phyloP scores from a whole-genome alignment of 2,329 filamentous ascomycete species.

The Microdochium nivale region DNA sequence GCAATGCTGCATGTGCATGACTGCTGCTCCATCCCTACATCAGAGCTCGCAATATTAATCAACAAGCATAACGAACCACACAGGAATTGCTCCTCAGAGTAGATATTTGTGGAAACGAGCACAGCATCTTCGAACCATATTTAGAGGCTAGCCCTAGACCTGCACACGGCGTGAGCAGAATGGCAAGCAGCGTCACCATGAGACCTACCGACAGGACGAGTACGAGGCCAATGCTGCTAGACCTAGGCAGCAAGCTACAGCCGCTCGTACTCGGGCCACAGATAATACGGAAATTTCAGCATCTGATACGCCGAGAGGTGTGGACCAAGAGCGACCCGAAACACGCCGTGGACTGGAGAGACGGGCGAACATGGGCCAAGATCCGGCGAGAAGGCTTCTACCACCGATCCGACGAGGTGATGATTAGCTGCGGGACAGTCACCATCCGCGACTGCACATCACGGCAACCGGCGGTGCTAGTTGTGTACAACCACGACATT shows the following conservation, averaged over 20 bases:
- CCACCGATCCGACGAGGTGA: conserved; percentile 29
- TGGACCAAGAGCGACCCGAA: conserved; percentile 12
- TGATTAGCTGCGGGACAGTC: conserved; percentile 38
- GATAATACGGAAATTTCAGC: conserved; percentile 10
- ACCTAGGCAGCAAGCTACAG: neutral
- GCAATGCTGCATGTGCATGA: too few species aligned
- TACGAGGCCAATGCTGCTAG: neutral
- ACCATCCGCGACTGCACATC: conserved; percentile 26
- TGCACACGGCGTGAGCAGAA: neutral
- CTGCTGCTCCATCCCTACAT: too few species aligned
- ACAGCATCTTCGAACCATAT: too few species aligned
- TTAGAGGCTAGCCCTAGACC: too few species aligned
- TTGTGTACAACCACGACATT: conserved; percentile 32
- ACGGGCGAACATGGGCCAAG: conserved; percentile 18
- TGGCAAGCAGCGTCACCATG: neutral
- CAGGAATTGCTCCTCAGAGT: too few species aligned
- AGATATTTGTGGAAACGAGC: too few species aligned
- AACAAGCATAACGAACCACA: too few species aligned
- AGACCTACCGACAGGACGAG: neutral
- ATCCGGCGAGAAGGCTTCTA: conserved; percentile 21
- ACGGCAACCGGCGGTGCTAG: conserved; percentile 23
- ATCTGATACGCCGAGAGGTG: conserved; percentile 11
- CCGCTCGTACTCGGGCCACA: neutral
- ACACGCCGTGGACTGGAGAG: conserved; percentile 15
- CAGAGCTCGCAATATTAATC: too few species aligned